phyloP scores from a whole-genome alignment of 2,329 filamentous ascomycete genomes.

The Nemania abortiva region DNA sequence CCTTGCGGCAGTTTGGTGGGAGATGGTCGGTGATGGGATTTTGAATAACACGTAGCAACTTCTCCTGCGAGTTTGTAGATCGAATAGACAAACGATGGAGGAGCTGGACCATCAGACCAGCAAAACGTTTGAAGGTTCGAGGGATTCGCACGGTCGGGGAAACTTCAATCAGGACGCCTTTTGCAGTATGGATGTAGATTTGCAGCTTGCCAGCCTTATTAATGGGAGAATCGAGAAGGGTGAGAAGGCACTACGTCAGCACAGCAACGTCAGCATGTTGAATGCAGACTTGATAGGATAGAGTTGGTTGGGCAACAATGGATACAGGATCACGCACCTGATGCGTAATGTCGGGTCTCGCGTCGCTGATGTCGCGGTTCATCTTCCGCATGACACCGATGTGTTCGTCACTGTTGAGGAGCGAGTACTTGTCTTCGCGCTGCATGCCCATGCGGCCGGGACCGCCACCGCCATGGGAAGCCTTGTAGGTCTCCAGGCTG shows the following conservation, averaged over 20 bases:
- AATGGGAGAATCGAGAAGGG: constrained; percentile 95
- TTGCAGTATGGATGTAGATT: constrained; percentile 98
- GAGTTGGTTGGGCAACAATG: constrained; percentile 40
- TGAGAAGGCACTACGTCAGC: constrained; percentile 84
- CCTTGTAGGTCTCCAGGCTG: constrained; percentile 97
- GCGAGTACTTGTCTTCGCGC: constrained; percentile 94
- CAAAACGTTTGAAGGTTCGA: constrained; percentile 98
- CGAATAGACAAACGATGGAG: constrained; percentile 95
- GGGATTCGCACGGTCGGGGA: constrained; percentile 98
- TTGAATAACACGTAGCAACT: constrained; percentile 95
- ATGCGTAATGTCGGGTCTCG: constrained; percentile 96
- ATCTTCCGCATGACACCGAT: constrained; percentile 99
- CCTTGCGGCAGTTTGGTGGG: constrained; percentile 96
- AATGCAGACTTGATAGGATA: constrained; percentile 52
- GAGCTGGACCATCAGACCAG: constrained; percentile 97
- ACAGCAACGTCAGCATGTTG: constrained; percentile 59
- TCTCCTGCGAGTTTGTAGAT: constrained; percentile 96
- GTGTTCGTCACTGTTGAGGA: constrained; percentile 98
- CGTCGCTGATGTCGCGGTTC: constrained; percentile 98
- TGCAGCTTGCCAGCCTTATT: constrained; percentile 98
- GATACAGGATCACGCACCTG: constrained; percentile 74
- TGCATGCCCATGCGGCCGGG: constrained; percentile 70
- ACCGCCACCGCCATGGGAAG: constrained; percentile 75
- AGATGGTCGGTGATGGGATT: constrained; percentile 98
- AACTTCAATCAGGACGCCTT: constrained; percentile 96